Base-by-base conservation (phyloP, 2,329 filamentous ascomycete species). In the Colletotrichum brevisporum region DNA sequence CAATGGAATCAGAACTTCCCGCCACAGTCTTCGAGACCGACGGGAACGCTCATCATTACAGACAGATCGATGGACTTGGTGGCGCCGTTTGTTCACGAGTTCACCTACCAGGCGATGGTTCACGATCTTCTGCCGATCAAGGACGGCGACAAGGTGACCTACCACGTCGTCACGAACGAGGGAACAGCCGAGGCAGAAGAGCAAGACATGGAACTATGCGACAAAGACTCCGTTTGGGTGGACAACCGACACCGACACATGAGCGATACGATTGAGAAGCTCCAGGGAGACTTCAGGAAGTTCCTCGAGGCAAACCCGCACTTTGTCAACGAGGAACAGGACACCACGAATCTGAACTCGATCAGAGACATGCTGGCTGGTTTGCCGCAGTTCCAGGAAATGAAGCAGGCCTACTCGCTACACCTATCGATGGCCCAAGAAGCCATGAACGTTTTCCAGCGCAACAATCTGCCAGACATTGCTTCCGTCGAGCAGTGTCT, bases 91-190 rank as follows among this genome's bases (percentile, higher is more conserved):
- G 78, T 98, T 4, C 96, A 99, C 81, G 96, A 99, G 76, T 98
- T 99, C 78, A 98, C 96, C 13, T 99, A 98, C 78, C 96, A 99
- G 80, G 94, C 96, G 58, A 98, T 99, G 95, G 95, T 94, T 4
- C 94, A 98, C 79, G 96, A 99, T 77, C 84, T 99, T 9, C 83
- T 99, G 36, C 92, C 92, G 0, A 94, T 99, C 76, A 91, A 92
- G 75, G 96, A 98, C 62, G 91, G 89, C 26, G 94, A 97, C 72
- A 97, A 96, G 78, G 88, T 97, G 10, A 94, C 92, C 0, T 99
- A 95, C 78, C 91, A 91, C 73, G 95, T 94, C 60, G 84, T 88
- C 2, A 85, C 96, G 71, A 96, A 97, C 72, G 89, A 94, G 74
- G 93, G 92, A 10, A 85, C 88, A 4, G 81, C 84, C 0, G 89